Evolutionary conservation across 208 protist genomes (phyloP).

Genomic region (Leishmania mexicana): DNA sequence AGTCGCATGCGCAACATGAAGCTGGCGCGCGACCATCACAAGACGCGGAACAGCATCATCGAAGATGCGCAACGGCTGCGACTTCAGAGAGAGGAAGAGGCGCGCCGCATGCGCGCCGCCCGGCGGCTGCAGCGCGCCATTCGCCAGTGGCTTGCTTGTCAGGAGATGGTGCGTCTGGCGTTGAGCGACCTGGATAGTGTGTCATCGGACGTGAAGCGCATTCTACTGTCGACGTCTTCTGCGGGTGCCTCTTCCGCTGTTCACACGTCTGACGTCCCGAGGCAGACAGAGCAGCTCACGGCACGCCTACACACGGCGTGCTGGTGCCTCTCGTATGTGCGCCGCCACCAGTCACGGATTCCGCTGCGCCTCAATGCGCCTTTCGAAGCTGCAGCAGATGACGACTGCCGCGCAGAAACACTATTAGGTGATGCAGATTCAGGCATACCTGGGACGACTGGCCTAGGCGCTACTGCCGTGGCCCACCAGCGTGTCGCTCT

Average conservation of each 20-base stretch:
- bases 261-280: not conserved
- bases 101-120: constrained; percentile 36
- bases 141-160: constrained; percentile 42
- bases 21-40: constrained; percentile 67
- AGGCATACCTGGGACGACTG: not conserved
- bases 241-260: not conserved
- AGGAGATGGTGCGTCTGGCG: constrained; percentile 18
- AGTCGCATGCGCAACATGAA: constrained; percentile 64
- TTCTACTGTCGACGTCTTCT: constrained; percentile 1
- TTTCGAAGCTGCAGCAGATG: not conserved
- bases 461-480: not conserved
- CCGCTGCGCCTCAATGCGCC: constrained; percentile 10
- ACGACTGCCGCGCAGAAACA: not conserved
- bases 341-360: constrained; percentile 21
- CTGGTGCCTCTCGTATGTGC: constrained; percentile 41
- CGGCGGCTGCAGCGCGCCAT: constrained; percentile 48
- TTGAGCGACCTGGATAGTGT: constrained; percentile 24
- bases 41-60: constrained; percentile 49
- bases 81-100: constrained; percentile 50
- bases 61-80: constrained; percentile 53
- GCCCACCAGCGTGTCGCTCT: not conserved
- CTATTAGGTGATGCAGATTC: too few relatives aligned
- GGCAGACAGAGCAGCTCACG: not conserved
- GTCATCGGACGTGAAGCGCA: constrained; percentile 2
- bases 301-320: constrained; percentile 30